These are phyloP conservation scores for Mucor saturninus DNA, from an alignment of 371 early-diverging fungal species.

Conservation along the genomic window DNA sequence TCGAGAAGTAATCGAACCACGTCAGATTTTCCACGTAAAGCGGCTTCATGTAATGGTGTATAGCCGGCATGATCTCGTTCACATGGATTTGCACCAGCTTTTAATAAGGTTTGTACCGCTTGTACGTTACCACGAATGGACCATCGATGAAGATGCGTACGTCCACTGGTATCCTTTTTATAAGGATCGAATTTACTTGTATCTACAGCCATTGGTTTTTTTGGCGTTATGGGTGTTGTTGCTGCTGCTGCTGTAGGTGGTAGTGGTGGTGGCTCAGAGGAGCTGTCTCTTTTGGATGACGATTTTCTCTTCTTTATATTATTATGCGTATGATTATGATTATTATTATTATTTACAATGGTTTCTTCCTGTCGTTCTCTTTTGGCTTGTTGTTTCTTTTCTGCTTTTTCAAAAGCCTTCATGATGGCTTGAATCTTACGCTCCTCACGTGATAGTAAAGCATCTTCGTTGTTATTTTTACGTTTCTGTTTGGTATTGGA, in stretches of 20 bases:
- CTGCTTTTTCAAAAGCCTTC: conserved; percentile 35
- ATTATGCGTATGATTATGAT: not conserved
- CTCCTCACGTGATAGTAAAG: conserved; percentile 23
- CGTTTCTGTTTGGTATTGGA: conserved; percentile 45
- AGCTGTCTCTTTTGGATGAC: conserved; percentile 32
- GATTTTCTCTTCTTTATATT: conserved; percentile 12
- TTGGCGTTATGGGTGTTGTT: not conserved
- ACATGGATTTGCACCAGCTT: conserved; percentile 79
- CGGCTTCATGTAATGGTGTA: conserved; percentile 82
- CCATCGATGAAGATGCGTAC: conserved; percentile 62
- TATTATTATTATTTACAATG: not conserved
- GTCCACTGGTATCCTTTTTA: conserved; percentile 60
- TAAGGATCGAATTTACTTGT: conserved; percentile 37
- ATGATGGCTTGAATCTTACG: conserved; percentile 39
- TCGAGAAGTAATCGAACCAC: conserved; percentile 68
- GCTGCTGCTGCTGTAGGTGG: too few species aligned
- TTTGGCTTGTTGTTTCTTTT: conserved; percentile 27
- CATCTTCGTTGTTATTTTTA: conserved; percentile 12
- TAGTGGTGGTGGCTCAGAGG: conserved; percentile 24
- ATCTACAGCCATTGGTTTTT: conserved; percentile 22
- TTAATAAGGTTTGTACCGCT: conserved; percentile 59
- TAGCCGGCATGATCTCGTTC: conserved; percentile 75
- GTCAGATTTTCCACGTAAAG: conserved; percentile 67
- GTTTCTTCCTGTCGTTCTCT: conserved; percentile 7
- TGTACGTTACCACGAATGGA: conserved; percentile 59